Evolutionary conservation across 2,329 filamentous ascomycete genomes (phyloP), one percentile per base, ranked within the genome.

Genomic region (Tympanopsis confertula): DNA sequence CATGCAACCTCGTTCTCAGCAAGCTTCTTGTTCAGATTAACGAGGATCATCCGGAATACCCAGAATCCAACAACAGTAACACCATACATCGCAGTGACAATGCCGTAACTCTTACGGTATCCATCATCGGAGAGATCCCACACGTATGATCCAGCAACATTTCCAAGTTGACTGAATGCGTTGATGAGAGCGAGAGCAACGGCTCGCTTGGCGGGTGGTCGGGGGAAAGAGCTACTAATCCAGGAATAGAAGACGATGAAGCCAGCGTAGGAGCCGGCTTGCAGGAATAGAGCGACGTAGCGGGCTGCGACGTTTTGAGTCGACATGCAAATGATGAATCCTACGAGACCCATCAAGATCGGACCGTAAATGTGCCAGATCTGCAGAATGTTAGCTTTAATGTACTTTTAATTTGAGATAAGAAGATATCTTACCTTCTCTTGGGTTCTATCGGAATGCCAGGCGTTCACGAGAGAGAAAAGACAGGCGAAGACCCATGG

Each of bases 21-120:
- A 7, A 71, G 52, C 56, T 66, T 57, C 48, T 55, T 59, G 55
- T 72, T 72, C 42, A 69, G 49, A 39, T 56, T 50, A 4, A 51
- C 39, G 4, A 75, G 58, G 39, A 72, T 63, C 44, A 58, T 40
- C 15, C 63, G 60, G 58, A 74, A 67, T 20, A 55, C 40, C 37
- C 55, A 61, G 52, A 67, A 76, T 4, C 71, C 72, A 0, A 62
- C 24, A 20, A 76, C 67, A 0, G 75, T 72, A 29, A 74, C 46
- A 3, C 71, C 72, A 47, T 78, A 80, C 75, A 80, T 80, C 48
- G 71, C 62, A 13, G 69, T 66, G 4, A 80, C 76, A 40, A 81
- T 75, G 3, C 72, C 75, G 47, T 80, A 80, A 42, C 72, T 78
- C 58, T 73, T 69, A 44, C 75, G 66, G 59, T 66, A 80, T 0